Base-by-base conservation (phyloP, 2,329 filamentous ascomycete species). In the Botrytis fragariae region DNA sequence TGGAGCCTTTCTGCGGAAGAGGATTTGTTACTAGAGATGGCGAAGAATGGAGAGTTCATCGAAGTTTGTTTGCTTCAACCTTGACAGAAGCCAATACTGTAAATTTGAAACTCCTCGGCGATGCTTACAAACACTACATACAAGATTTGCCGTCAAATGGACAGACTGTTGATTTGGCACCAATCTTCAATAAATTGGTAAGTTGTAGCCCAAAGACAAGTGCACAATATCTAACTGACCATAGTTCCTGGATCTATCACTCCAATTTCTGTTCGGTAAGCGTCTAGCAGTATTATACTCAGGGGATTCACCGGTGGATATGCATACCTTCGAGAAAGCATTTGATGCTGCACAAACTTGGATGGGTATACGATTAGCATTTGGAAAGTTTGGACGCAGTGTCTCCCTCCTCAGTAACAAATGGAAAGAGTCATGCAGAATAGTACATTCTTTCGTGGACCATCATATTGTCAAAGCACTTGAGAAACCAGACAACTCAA, bases 11-110 rank as follows among this genome's bases (percentile, higher is more conserved):
- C 14, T 72, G 71, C 14, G 71, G 71, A 2, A 22, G 39, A 42
- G 72, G 72, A 16, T 73, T 73, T 44, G 14, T 73, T 2, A 73
- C 72, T 7, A 63, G 44, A 20, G 57, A 73, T 48, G 65, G 72
- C 1, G 57, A 73, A 22, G 65, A 70, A 57, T 73, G 71, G 71
- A 48, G 29, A 14, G 14, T 20, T 6, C 32, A 62, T 44, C 42
- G 65, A 45, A 18, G 25, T 45, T n/a, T 73, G 35, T 35, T 73
- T 35, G 44, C n/a, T n/a, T 59, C 71, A 59, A 51, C 45, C 14
- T 54, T 73, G 59, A 70, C 22, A 4, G 65, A 70, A 39, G 32
- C 42, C 4, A 70, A 54, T 45, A 39, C 45, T 29, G n/a, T 63
- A 25, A 39, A 73, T 42, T 7, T 73, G 8, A 25, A 32, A 3